Conservation (phyloP, 495 filamentous ascomycete species). For the Lichina pygmaea region DNA sequence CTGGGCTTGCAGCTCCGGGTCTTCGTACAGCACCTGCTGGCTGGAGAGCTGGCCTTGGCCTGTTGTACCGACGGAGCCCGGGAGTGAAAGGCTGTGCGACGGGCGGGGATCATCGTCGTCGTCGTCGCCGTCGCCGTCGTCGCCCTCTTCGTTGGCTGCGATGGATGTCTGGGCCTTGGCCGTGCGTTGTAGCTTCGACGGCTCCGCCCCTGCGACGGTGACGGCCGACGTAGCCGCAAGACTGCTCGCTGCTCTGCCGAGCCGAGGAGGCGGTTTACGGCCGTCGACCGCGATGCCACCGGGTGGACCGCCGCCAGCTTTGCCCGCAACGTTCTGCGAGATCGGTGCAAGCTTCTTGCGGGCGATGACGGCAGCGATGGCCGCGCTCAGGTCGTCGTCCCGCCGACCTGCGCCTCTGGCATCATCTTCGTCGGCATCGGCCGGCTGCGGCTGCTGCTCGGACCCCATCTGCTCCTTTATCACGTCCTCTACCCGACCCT, state of each 20-base stretch:
- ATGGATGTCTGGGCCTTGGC: no score
- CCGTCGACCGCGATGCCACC: neutral
- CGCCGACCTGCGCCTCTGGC: no score
- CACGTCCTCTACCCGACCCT: no score
- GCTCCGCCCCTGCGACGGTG: neutral
- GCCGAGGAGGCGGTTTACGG: neutral
- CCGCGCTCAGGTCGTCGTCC: neutral
- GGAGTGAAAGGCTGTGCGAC: neutral
- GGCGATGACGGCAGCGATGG: slow-evolving; percentile 2
- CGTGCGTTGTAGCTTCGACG: neutral
- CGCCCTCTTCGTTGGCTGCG: no score
- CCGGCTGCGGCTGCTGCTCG: no score
- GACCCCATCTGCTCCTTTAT: no score
- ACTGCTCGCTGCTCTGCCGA: neutral
- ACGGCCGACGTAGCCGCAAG: neutral
- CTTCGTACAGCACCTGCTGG: slow-evolving; percentile 11
- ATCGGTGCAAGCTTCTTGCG: slow-evolving; percentile 1
- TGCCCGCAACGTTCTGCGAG: neutral
- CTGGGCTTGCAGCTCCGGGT: slow-evolving; percentile 8
- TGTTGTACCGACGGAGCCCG: neutral
- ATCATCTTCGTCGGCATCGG: no score
- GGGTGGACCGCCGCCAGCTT: neutral
- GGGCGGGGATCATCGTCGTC: neutral
- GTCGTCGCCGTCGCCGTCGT: neutral
- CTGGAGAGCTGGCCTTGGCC: slow-evolving; percentile 5